Conservation (phyloP, 1,284 basidiomycete genomes). For the Ganoderma lucidum region DNA sequence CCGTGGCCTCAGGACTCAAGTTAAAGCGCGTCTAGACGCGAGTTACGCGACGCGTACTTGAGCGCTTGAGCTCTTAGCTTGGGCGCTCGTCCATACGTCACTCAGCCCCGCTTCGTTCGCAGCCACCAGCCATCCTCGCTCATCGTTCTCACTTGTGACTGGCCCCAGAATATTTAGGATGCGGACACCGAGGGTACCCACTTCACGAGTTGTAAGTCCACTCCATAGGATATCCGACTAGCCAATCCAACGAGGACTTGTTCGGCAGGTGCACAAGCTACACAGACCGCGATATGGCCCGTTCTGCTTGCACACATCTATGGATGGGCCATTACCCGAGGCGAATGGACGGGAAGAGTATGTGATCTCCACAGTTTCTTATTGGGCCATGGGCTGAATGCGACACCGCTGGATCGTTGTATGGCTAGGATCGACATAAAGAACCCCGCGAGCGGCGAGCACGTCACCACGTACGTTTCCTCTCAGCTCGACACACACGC, state of each 20-base stretch:
- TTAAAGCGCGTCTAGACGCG: background rate
- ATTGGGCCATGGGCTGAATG: background rate
- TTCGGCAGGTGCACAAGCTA: constrained; percentile 19
- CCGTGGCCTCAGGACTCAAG: too few species aligned
- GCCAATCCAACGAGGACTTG: background rate
- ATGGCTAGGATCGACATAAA: constrained; percentile 57
- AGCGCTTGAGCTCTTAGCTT: background rate
- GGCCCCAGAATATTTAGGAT: background rate
- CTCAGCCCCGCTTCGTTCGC: background rate
- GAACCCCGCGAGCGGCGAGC: constrained; percentile 73
- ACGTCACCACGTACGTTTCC: constrained; percentile 61
- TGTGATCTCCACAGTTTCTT: constrained; percentile 5
- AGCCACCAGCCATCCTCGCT: background rate
- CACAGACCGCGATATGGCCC: constrained; percentile 39
- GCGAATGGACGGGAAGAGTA: constrained; percentile 36
- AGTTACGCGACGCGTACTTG: background rate
- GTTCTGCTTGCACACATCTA: constrained; percentile 34
- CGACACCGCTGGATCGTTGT: background rate
- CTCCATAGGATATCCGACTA: background rate
- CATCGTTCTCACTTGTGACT: background rate
- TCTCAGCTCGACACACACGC: background rate
- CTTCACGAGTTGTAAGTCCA: constrained; percentile 17
- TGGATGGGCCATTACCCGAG: constrained; percentile 30
- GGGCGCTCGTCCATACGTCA: constrained; percentile 6
- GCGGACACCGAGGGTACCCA: constrained; percentile 13